These are phyloP conservation scores for Brassica nigra DNA, from an alignment of 345 rosid genomes.

Conservation along the genomic window DNA sequence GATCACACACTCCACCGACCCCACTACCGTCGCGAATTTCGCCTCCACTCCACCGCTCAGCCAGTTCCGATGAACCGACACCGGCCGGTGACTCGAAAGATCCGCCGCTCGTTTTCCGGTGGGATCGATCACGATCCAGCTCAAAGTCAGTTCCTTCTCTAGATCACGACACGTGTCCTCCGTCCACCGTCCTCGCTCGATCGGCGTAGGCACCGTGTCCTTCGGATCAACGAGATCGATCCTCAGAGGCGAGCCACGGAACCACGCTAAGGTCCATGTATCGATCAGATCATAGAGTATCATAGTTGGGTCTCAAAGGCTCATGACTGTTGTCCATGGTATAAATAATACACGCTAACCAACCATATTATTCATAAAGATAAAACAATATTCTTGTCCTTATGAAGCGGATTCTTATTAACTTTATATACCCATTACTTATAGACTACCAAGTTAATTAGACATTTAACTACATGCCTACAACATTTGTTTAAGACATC, in stretches of 20 bases:
- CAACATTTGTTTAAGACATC: neutral
- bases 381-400: neutral
- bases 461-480: neutral
- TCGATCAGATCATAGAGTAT: neutral
- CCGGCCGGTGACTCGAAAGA: slow-evolving; percentile 67
- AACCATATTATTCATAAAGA: neutral
- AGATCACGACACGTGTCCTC: slow-evolving; percentile 49
- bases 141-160: slow-evolving; percentile 50
- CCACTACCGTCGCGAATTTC: slow-evolving; percentile 46
- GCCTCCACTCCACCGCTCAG: slow-evolving; percentile 69
- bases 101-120: slow-evolving; percentile 56
- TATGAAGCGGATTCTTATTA: neutral
- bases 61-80: slow-evolving; percentile 75
- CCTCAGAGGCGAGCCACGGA: slow-evolving; percentile 68
- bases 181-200: slow-evolving; percentile 38
- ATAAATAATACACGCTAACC: neutral
- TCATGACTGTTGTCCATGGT: neutral
- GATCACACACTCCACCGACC: slow-evolving; percentile 45
- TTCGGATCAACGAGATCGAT: slow-evolving; percentile 66
- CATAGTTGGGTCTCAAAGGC: neutral
- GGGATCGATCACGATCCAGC: slow-evolving; percentile 77
- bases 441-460: neutral
- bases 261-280: slow-evolving; percentile 48
- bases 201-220: slow-evolving; percentile 57
- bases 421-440: neutral